These are phyloP conservation scores for Gaeumannomyces sp. DNA, from an alignment of 2,329 filamentous ascomycete genomes.

Conservation along the genomic window DNA sequence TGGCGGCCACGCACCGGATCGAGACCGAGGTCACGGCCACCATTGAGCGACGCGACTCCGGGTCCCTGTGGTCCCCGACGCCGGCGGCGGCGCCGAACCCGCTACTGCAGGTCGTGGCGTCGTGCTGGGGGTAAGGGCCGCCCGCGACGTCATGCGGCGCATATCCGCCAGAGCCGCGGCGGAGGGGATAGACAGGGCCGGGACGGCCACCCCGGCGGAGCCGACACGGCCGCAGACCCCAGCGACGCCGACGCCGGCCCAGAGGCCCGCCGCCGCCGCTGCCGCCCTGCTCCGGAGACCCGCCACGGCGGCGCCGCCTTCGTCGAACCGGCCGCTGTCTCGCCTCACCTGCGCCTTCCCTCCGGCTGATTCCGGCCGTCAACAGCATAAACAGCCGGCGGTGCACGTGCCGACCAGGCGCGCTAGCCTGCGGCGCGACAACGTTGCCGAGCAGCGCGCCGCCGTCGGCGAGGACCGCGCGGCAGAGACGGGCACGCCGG, in stretches of 20 bases:
- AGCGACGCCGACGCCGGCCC: constrained; percentile 1
- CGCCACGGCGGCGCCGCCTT: background rate
- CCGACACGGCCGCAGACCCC: constrained; percentile 4
- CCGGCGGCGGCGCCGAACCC: constrained; percentile 34
- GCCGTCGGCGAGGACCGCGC: background rate
- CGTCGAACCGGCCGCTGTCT: background rate
- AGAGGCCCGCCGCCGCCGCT: background rate
- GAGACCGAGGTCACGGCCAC: constrained; percentile 46
- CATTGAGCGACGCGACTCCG: constrained; percentile 40
- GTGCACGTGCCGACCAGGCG: background rate
- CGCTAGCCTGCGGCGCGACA: constrained; percentile 12
- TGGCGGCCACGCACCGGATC: constrained; percentile 26
- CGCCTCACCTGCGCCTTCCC: background rate
- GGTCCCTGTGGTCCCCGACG: constrained; percentile 47
- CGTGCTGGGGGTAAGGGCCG: constrained; percentile 41
- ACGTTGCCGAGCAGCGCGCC: background rate
- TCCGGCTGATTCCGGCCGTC: background rate
- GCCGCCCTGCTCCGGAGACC: background rate
- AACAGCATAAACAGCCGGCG: background rate
- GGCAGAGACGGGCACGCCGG: background rate
- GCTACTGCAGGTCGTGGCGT: constrained; percentile 38
- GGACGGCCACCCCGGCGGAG: constrained; percentile 4
- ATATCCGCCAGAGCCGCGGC: constrained; percentile 12
- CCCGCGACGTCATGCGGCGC: constrained; percentile 34
- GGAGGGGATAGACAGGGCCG: background rate